A percentile compares a stretch with the other conserved stretches of the same genome.
Evolutionary conservation across 352 stramenopile species (phyloP).

Genomic region (Phytophthora chlamydospora): DNA sequence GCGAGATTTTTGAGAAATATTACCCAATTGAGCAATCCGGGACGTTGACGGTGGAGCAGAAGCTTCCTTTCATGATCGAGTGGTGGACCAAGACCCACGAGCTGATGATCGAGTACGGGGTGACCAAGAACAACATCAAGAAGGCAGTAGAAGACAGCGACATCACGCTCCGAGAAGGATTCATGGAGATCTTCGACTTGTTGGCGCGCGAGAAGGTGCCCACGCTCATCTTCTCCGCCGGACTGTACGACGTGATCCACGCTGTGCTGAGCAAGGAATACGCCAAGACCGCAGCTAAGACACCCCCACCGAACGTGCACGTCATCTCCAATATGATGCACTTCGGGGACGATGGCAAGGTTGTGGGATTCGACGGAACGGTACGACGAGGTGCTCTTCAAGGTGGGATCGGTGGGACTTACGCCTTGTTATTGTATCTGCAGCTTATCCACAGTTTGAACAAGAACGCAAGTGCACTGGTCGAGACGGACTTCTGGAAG

Average conservation of each 20-base stretch:
- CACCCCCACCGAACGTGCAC: conserved; percentile 64
- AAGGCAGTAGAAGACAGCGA: conserved; percentile 57
- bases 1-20: conserved; percentile 73
- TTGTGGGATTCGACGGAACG: conserved; percentile 61
- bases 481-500: conserved; percentile 71
- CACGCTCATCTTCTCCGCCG: conserved; percentile 75
- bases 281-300: conserved; percentile 36
- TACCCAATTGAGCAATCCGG: conserved; percentile 80
- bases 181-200: conserved; percentile 68
- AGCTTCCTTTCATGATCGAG: conserved; percentile 80
- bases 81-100: conserved; percentile 68
- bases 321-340: conserved; percentile 86
- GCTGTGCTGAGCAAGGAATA: conserved; percentile 73
- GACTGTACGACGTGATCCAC: conserved; percentile 84
- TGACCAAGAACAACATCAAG: conserved; percentile 50
- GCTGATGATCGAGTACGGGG: conserved; percentile 61
- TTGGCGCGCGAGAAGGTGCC: conserved; percentile 63
- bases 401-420: neutral
- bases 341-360: conserved; percentile 55
- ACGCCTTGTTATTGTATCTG: conserved; percentile 12
- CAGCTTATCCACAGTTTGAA: conserved; percentile 83
- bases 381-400: conserved; percentile 20
- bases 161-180: conserved; percentile 61
- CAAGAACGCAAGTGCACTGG: conserved; percentile 75
- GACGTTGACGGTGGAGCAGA: conserved; percentile 68